phyloP scores from a whole-genome alignment of 2,329 filamentous ascomycete genomes.

The Didymella segeticola region DNA sequence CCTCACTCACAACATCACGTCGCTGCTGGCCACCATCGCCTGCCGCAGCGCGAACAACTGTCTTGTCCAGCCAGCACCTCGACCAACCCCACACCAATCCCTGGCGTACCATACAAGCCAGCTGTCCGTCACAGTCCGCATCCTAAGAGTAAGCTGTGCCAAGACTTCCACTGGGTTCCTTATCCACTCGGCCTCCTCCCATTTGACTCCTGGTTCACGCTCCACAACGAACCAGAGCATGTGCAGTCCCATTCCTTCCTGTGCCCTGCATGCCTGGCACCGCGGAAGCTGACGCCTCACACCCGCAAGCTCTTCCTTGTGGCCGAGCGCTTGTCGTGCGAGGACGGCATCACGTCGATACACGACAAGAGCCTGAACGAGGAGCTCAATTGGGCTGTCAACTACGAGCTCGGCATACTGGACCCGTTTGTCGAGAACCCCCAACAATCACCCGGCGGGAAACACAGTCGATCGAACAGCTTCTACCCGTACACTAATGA shows the following conservation, averaged over 20 bases:
- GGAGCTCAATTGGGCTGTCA: conserved; percentile 35
- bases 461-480: conserved; percentile 25
- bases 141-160: conserved; percentile 26
- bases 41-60: background rate
- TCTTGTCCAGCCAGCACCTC: background rate
- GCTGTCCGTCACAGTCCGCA: conserved; percentile 26
- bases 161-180: conserved; percentile 33
- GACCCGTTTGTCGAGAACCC: conserved; percentile 30
- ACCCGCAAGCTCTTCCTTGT: conserved; percentile 40
- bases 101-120: conserved; percentile 5
- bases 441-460: conserved; percentile 29
- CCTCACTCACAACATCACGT: background rate
- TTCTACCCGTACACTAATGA: conserved; percentile 37
- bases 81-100: background rate
- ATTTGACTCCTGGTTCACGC: conserved; percentile 31
- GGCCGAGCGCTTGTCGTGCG: conserved; percentile 36
- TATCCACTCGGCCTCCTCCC: conserved; percentile 35
- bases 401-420: conserved; percentile 36
- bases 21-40: background rate
- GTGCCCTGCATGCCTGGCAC: conserved; percentile 25
- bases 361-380: conserved; percentile 32
- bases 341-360: conserved; percentile 21
- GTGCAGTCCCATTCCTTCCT: background rate
- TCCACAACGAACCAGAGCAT: conserved; percentile 22
- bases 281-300: conserved; percentile 26